phyloP scores from a whole-genome alignment of 805 yeast genomes.

The Starmerella bacillaris region DNA sequence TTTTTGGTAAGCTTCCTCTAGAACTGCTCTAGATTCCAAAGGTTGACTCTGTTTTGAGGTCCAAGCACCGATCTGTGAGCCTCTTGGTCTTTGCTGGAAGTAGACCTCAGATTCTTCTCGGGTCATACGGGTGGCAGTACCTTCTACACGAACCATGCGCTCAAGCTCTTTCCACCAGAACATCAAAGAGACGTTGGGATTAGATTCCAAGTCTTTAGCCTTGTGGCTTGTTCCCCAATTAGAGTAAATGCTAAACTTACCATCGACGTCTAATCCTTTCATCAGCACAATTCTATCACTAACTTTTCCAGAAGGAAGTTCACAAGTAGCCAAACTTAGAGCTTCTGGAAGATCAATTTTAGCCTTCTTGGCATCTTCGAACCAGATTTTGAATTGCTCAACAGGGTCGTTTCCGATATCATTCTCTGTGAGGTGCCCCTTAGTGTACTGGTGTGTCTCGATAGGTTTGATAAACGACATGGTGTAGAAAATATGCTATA shows the following conservation, averaged over 20 bases:
- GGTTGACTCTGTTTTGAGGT: constrained; percentile 72
- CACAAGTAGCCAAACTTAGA: constrained; percentile 72
- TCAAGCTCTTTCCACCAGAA: constrained; percentile 87
- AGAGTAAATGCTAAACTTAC: constrained; percentile 64
- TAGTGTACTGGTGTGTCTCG: constrained; percentile 15
- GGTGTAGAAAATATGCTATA: background rate
- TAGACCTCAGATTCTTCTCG: constrained; percentile 61
- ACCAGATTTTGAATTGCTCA: constrained; percentile 69
- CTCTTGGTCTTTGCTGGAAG: constrained; percentile 77
- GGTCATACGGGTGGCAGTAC: constrained; percentile 53
- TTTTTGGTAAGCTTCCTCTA: constrained; percentile 35
- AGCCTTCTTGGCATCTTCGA: constrained; percentile 45
- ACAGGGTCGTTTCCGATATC: constrained; percentile 41
- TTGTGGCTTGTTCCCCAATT: constrained; percentile 85
- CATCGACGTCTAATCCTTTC: constrained; percentile 73
- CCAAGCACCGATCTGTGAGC: constrained; percentile 92
- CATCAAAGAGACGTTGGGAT: constrained; percentile 64
- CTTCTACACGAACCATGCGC: constrained; percentile 88
- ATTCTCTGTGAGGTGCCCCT: constrained; percentile 38
- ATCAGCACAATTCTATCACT: constrained; percentile 69
- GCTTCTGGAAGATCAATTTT: constrained; percentile 61
- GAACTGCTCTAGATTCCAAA: constrained; percentile 40
- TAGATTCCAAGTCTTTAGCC: constrained; percentile 46
- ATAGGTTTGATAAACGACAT: constrained; percentile 13
- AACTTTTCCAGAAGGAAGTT: constrained; percentile 76